Base-by-base conservation (phyloP, 768 basidiomycete genomes). In the Lenzites betulinus region DNA sequence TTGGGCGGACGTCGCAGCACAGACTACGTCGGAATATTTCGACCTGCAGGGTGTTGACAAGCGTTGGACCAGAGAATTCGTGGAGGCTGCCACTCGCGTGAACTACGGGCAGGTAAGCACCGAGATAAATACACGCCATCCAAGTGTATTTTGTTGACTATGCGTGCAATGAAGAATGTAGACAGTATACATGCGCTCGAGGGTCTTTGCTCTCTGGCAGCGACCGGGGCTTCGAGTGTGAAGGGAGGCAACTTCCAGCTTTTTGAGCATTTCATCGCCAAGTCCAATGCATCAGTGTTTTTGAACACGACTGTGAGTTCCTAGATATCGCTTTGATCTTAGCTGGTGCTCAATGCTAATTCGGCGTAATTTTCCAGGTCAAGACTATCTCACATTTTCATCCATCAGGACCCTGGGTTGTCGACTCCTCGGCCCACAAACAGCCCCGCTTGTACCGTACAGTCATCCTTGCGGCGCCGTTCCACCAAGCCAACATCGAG, bases 381-480 rank as follows among this genome's bases (percentile, higher is more conserved):
- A 73, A 74, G 36, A 77, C 76, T 58, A 84, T 92, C 61, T 76
- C 69, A 44, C 77, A 66, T 38, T 54, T 76, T 61, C 75, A 69
- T 0, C 65, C 74, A 38, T 76, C 81, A 3, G 74, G 77, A 41
- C 67, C 77, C 35, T 89, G 88, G 86, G 76, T 76, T 2, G 73
- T 91, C 50, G 74, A 77, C 55, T 68, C 73, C 15, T 71, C 74
- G 20, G 84, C 85, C 23, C 74, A 78, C 16, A 61, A 43, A 25
- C 38, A 50, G 23, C 51, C 43, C 41, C 62, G 50, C 56, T 44
- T 58, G 43, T 95, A 92, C 70, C 84, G 82, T 69, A 86, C 85
- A 2, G 82, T 98, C 57, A 87, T 98, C 69, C 78, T 97, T 54
- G 94, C 95, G 2, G 88, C 93, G 1, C 96, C 96, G 2, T 90